A percentile compares a stretch with the other conserved stretches of the same genome.
These are phyloP conservation scores for Epichloe baconii DNA, from an alignment of 2,329 filamentous ascomycete genomes.

Conservation along the genomic window DNA sequence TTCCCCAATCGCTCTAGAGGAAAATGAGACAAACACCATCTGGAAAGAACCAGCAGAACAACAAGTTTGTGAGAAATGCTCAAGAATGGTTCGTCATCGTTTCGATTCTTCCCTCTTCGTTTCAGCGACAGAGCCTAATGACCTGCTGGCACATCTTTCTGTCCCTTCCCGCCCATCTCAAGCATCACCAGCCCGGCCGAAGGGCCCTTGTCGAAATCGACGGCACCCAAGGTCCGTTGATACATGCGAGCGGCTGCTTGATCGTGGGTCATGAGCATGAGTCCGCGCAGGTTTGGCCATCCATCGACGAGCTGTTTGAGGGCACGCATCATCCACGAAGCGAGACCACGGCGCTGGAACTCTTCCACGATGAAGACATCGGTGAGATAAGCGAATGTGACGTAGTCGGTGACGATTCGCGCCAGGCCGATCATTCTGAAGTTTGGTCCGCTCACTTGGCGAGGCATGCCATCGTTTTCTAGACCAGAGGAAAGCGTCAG, in stretches of 20 bases:
- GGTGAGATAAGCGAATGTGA: conserved; percentile 54
- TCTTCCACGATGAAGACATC: conserved; percentile 52
- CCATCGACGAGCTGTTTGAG: conserved; percentile 41
- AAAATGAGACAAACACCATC: not conserved
- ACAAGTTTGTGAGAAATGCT: not conserved
- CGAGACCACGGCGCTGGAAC: conserved; percentile 49
- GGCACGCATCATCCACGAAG: conserved; percentile 49
- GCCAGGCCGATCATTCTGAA: conserved; percentile 27
- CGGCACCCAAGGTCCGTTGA: conserved; percentile 30
- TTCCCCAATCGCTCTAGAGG: not conserved
- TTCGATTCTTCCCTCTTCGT: not conserved
- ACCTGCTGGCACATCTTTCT: conserved; percentile 21
- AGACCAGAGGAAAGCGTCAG: not conserved
- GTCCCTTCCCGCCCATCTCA: conserved; percentile 25
- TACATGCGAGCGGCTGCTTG: conserved; percentile 31
- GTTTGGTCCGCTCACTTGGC: conserved; percentile 16
- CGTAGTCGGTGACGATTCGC: conserved; percentile 55
- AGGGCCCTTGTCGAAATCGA: conserved; percentile 29
- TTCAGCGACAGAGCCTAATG: conserved; percentile 11
- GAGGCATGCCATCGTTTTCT: conserved; percentile 20
- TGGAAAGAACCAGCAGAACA: not conserved
- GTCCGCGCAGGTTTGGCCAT: conserved; percentile 46
- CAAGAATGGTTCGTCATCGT: not conserved
- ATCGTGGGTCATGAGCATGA: conserved; percentile 40
- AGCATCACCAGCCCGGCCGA: conserved; percentile 27